Evolutionary conservation across 345 rosid genomes (phyloP).

Genomic region (Litchi chinensis): DNA sequence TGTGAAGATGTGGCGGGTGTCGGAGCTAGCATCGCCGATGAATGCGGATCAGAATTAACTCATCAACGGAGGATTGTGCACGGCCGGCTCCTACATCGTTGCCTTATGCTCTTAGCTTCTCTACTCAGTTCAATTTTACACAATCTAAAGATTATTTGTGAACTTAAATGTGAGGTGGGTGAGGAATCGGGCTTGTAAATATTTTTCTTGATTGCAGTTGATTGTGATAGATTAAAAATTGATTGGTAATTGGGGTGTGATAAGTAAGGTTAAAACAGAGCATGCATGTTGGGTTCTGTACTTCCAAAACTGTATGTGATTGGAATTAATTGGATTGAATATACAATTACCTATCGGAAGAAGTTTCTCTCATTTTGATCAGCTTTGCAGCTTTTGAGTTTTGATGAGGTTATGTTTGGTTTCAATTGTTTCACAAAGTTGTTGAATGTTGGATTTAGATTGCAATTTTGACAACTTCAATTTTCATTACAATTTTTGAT

Average conservation of each 20-base stretch:
- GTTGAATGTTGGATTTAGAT: too few relatives aligned
- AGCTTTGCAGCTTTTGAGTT: too few relatives aligned
- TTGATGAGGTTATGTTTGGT: too few relatives aligned
- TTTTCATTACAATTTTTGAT: too few relatives aligned
- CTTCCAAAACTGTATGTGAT: too few relatives aligned
- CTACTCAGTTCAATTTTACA: constrained; percentile 23
- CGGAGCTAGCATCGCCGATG: constrained; percentile 56
- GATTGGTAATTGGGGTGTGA: not conserved
- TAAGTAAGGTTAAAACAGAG: not conserved
- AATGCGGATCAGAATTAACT: constrained; percentile 16
- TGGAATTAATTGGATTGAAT: too few relatives aligned
- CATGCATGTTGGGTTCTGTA: not conserved
- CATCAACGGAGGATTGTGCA: constrained; percentile 16
- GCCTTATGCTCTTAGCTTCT: constrained; percentile 42
- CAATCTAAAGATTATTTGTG: too few relatives aligned
- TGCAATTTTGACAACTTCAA: too few relatives aligned
- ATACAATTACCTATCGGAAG: not conserved
- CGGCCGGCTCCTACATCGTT: constrained; percentile 10
- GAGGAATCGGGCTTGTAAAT: not conserved
- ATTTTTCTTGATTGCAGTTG: not conserved
- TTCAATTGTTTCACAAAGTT: too few relatives aligned
- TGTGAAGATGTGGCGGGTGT: constrained; percentile 86
- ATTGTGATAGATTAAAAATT: not conserved
- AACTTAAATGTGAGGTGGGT: too few relatives aligned
- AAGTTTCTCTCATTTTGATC: not conserved